Base-by-base conservation (phyloP, 2,329 filamentous ascomycete genomes). In the Aspergillus piperis region DNA sequence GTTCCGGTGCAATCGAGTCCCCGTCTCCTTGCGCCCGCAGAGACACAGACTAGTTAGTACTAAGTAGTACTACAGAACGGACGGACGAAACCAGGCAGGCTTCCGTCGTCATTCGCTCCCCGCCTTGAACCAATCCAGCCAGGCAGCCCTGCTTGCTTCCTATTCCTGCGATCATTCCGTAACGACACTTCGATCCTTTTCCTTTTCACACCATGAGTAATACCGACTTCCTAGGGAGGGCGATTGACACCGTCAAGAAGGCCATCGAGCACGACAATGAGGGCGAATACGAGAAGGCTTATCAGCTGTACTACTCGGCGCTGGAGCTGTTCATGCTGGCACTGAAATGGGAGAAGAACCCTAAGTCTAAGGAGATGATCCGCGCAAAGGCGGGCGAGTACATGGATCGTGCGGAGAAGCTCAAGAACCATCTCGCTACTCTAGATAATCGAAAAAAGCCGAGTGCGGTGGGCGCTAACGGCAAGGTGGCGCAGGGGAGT, bases 261-360 rank as follows among this genome's bases (percentile, higher is more conserved):
- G 95, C 95, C 68, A 98, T 99, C 81, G 93, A 96, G 76, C 88
- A 90, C 70, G 95, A 99, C 82, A 96, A 94, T 68, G 90, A 91
- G 49, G 93, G 92, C 75, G 92, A 98, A 75, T 99, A 99, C 80
- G 92, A 97, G 72, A 94, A 96, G 78, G 95, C 95, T 59, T 98
- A 98, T 77, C 91, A 96, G 75, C 85, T 90, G 64, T 99, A 99
- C 86, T 97, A 96, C 82, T 89, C 92, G 68, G 89, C 94, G 54
- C 90, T 99, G 69, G 94, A 99, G 80, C 87, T 98, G 60, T 99
- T 98, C 83, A 96, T 99, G 90, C 90, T 98, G 63, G 95, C 95
- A 36, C 85, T 99, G 62, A 99, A 99, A 83, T 99, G 94, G 94
- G 95, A 99, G 82, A 99, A 98, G 86, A 98, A 97, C 81, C 88